These are phyloP conservation scores for Carpinus fangiana DNA, from an alignment of 306 rosid species.

Conservation along the genomic window DNA sequence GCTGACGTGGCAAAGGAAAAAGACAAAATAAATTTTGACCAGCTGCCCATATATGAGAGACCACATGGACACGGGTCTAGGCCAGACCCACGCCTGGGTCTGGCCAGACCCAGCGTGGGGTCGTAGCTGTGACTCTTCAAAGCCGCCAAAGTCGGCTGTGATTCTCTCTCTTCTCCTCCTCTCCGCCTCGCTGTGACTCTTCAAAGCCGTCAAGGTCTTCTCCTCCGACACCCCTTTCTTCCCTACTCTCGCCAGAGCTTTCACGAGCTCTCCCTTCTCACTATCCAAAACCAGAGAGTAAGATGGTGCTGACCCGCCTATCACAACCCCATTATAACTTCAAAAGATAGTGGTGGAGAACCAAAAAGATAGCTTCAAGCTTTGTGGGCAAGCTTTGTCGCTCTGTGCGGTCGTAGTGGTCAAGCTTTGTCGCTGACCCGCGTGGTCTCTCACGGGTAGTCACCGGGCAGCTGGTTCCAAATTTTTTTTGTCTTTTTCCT, in stretches of 20 bases:
- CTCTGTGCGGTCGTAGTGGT: no score
- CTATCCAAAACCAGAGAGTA: constrained; percentile 55
- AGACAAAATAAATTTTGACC: no score
- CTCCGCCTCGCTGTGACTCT: constrained; percentile 88
- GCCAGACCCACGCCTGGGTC: no score
- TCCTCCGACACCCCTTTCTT: constrained; percentile 57
- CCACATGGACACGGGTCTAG: no score
- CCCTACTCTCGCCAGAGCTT: constrained; percentile 45
- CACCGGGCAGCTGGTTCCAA: no score
- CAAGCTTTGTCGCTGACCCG: no score
- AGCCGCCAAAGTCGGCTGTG: background rate
- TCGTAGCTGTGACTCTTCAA: no score
- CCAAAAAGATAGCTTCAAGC: constrained; percentile 66
- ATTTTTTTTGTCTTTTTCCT: no score
- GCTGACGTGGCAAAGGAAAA: no score
- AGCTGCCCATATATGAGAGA: no score
- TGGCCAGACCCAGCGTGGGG: no score
- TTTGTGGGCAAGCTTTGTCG: constrained; percentile 26
- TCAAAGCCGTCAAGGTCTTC: constrained; percentile 71
- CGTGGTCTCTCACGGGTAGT: no score
- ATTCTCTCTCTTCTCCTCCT: constrained; percentile 86
- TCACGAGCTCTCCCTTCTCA: constrained; percentile 61
- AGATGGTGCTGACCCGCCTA: constrained; percentile 33
- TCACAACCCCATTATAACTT: constrained; percentile 23
- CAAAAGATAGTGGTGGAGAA: constrained; percentile 55